Percentiles rank a stretch among this genome's conserved stretches.
phyloP scores from a whole-genome alignment of 192 early-diverging fungal species.

The Umbelopsis isabellina region DNA sequence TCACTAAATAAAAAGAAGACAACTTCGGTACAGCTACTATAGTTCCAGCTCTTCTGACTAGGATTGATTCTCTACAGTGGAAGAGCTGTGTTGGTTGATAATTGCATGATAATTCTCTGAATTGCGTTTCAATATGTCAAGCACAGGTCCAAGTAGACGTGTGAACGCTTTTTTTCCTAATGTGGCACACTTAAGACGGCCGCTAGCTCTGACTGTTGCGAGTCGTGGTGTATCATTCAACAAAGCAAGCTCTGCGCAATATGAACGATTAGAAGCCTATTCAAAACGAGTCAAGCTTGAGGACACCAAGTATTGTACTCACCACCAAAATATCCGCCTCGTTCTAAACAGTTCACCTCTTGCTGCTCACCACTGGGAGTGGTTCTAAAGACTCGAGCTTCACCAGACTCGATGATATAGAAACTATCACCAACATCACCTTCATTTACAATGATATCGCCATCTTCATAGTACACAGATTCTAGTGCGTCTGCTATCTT shows the following conservation, averaged over 20 bases:
- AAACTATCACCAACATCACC: conserved; percentile 94
- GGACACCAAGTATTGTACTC: neutral
- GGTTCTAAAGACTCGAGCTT: conserved; percentile 79
- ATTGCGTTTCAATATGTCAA: conserved; percentile 96
- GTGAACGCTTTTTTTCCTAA: conserved; percentile 96
- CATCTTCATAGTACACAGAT: conserved; percentile 84
- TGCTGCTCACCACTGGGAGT: conserved; percentile 82
- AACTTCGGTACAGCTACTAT: neutral
- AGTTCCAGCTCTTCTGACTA: neutral
- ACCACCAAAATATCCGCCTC: conserved; percentile 98
- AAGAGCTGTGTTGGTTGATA: conserved; percentile 36
- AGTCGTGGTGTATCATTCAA: conserved; percentile 92
- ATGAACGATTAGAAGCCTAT: neutral
- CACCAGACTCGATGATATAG: conserved; percentile 94
- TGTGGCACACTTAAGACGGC: conserved; percentile 93
- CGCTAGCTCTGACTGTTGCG: conserved; percentile 86
- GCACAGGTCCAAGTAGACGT: conserved; percentile 90
- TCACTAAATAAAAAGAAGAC: neutral
- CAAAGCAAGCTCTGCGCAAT: conserved; percentile 83
- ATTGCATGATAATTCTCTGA: conserved; percentile 83
- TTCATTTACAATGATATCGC: conserved; percentile 84
- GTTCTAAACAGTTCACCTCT: conserved; percentile 66
- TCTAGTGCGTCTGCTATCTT: conserved; percentile 99
- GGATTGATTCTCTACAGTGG: neutral
- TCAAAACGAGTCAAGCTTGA: neutral